Base-by-base conservation (phyloP, 2,329 filamentous ascomycete species). In the Xylariaceae sp. region DNA sequence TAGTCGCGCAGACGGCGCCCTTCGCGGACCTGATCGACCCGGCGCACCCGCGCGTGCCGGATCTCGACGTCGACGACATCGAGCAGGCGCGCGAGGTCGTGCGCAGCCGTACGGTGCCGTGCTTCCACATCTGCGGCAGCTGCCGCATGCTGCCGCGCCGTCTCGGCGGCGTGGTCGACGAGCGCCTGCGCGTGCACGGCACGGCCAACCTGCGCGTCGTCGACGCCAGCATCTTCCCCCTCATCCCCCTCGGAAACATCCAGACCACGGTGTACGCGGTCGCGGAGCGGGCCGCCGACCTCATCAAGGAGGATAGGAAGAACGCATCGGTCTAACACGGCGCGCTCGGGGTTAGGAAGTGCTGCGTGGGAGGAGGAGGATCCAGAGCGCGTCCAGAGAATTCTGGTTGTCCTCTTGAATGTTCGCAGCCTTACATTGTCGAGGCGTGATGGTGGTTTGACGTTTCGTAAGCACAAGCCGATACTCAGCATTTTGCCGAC, bases 101-200 rank as follows among this genome's bases (percentile, higher is more conserved):
- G 16, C 48, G 54, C 3, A 47, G 49, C 22, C 39, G 49, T 1
- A 47, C 56, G 32, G 57, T 62, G 4, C 57, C 58, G 5, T 52
- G 54, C 22, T 73, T 65, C 44, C 70, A 75, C 47, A 60, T 66
- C 0, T 52, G 59, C 3, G 67, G 72, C 10, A 72, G 65, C n/a
- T 61, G 63, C 28, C 61, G 65, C 6, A 72, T 72, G 69, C 52
- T 66, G 33, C 65, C 65, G 3, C 46, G 52, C 16, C 59, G 60
- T 25, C 50, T 59, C 5, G 65, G 64, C 5, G 66, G 65, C 12
- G 66, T 69, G 7, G 61, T 69, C 1, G 55, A 62, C 30, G 38
- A 59, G 7, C 45, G 55, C 7, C 41, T 68, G 19, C 36, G 55
- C 14, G 66, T 69, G 1, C 65, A 66, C 38, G 66, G 65, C 1